A percentile compares a stretch with the other conserved stretches of the same genome.
These are phyloP conservation scores for Candida mesenterica DNA, from an alignment of 1,139 yeast species.

Conservation along the genomic window DNA sequence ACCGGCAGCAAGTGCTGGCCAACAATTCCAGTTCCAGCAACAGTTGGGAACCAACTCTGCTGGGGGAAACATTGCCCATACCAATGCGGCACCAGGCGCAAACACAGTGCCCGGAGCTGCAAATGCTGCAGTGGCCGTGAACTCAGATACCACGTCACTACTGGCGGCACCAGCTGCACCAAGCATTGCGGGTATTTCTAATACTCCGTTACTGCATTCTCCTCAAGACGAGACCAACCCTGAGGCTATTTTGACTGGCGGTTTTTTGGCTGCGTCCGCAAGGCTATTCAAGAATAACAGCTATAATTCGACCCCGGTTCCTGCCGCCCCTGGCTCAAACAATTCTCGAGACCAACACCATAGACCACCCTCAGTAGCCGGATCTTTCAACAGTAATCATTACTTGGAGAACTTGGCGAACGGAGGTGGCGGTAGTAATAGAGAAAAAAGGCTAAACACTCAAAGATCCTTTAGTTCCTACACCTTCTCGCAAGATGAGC, in stretches of 20 bases:
- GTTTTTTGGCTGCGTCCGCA: no score
- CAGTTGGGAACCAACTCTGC: background rate
- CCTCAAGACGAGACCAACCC: background rate
- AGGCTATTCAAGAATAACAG: background rate
- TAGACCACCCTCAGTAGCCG: slow-evolving; percentile 18
- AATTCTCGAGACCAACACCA: background rate
- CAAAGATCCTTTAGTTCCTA: slow-evolving; percentile 17
- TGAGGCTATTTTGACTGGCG: background rate
- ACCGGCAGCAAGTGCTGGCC: slow-evolving; percentile 1
- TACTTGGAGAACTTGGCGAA: slow-evolving; percentile 16
- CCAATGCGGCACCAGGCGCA: background rate
- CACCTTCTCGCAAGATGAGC: slow-evolving; percentile 13
- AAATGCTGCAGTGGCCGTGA: background rate
- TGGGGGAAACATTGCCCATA: background rate
- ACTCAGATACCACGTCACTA: background rate
- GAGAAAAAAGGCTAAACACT: slow-evolving; percentile 13
- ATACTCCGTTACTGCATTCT: background rate
- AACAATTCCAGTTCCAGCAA: slow-evolving; percentile 4
- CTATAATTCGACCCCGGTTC: background rate
- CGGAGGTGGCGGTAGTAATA: slow-evolving; percentile 6
- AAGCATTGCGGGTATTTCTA: background rate
- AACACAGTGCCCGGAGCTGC: background rate
- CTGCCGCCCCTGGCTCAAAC: background rate
- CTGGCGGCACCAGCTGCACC: background rate
- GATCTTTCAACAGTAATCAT: slow-evolving; percentile 22